Evolutionary conservation across 495 filamentous ascomycete species (phyloP), one percentile per base, ranked within the genome.

Genomic region (Hyaloscypha variabilis): DNA sequence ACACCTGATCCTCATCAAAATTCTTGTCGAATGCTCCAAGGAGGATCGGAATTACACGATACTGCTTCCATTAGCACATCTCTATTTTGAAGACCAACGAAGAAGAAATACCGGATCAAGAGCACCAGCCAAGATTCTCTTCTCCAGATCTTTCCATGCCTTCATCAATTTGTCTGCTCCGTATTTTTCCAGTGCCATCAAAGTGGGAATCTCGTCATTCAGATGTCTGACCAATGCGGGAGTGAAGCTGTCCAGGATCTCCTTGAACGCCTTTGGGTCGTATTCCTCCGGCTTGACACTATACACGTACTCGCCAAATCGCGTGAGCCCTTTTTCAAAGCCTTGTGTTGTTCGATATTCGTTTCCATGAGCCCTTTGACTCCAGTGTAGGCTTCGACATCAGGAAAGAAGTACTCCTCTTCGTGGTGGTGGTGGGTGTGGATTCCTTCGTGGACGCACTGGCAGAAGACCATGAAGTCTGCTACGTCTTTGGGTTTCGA

Each of bases 241-340:
- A 8, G 75, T 78, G 64, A 84, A 83, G 6, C 4, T 65, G 50
- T 84, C 78, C 52, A 83, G 73, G 30, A 83, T 61, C n/a, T 50
- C 70, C 28, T 72, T 68, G 8, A 82, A 62, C 58, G 67, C 71
- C 46, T 63, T 53, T 19, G 78, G 77, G 19, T 76, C 71, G 65
- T 77, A 74, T 62, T 70, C 57, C 8, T 73, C 51, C 39, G 69
- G 64, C 23, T 73, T 59, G 1, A 29, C 39, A 25, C 24, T 59
- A 11, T 25, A 31, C 14, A 25, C 28, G n/a, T 59, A 59, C 31
- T 59, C 1, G 30, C 56, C 31, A 25, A 59, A 29, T 1, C 31
- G 36, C 31, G 24, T 29, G 19, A 59, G 56, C 28, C 56, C 56
- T 25, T 25, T 17, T 11, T 59, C 24, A 29, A 59, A 34, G 28